Evolutionary conservation across 208 protist genomes (phyloP), one percentile per base, ranked within the genome.

Genomic region (Acanthamoeba castellanii): DNA sequence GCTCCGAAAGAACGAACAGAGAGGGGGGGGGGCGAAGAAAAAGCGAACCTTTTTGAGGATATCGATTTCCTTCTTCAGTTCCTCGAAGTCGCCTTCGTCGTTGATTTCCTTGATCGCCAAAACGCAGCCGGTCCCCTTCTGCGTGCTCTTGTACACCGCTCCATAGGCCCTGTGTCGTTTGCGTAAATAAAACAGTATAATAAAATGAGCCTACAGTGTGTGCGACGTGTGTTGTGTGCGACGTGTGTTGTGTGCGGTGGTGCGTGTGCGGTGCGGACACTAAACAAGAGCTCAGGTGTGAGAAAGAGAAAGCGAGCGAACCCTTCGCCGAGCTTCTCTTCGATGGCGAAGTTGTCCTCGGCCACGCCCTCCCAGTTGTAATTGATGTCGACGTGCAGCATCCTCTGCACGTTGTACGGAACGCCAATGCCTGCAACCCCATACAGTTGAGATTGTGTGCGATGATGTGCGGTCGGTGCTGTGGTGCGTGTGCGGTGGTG

Each of bases 281-380:
- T 3, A 47, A 47, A 47, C 42, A 47, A 47, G 37, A 42, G 42
- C 42, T 47, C 42, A 11, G 42, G 42, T 47, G 42, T 47, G 42
- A 47, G 74, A 22, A 50, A 30, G n/a, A 45, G 37, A 84, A 20
- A 45, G 37, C 3, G 32, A 20, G 14, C 32, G 81, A 25, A 88
- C 81, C 81, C 81, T 88, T 88, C 81, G 18, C 81, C 81, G 6
- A 88, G 50, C 50, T 88, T 88, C 50, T 88, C 81, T 64, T 88
- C 81, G 47, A 88, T 88, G 16, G 37, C 7, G 30, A 88, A 88
- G 47, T 64, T 61, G 45, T 52, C 37, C 47, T 88, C 81, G 81
- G 47, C 81, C 70, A 78, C 70, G 25, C 81, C 81, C 47, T 52
- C 50, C 81, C 81, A 88, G 45, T 88, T 88, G 47, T 64, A 88